Evolutionary conservation across 352 stramenopile species (phyloP), one percentile per base, ranked within the genome.

Genomic region (Blastocystis sp.): DNA sequence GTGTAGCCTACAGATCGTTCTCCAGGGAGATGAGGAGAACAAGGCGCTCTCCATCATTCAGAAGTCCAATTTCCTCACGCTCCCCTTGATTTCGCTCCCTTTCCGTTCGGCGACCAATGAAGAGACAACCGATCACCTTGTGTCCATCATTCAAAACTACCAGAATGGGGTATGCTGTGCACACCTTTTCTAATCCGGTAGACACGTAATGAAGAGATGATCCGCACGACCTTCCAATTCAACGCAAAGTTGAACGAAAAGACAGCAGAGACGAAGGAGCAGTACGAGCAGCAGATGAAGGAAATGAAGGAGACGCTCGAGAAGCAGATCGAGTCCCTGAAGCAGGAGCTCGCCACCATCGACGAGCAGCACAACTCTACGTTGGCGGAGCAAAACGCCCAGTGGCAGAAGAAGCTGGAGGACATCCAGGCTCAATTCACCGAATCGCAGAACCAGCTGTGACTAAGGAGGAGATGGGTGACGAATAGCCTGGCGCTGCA

Each of bases 101-200:
- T 76, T 76, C 65, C 65, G 65, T 9, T 19, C 4, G 52, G 65
- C 65, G 6, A 76, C n/a, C 10, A 38, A 76, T 42, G 21, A n/a
- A 9, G 24, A 76, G 34, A 9, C 52, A 11, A 76, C 24, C n/a
- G 0, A 9, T 38, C 52, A 76, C 34, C 65, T 76, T 57, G 9
- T 28, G 3, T 38, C 17, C 14, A 14, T 76, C 9, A 52, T 76
- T 42, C 11, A n/a, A n/a, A 24, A 69, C 17, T 69, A 38, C 7
- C 7, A 69, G 21, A n/a, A 7, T 14, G 62, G 62, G 34, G 62
- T 69, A 0, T 24, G 24, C 14, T 0, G 28, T 34, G 0, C 28
- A 34, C 28, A n/a, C n/a, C n/a, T n/a, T n/a, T 34, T 34, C 28
- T 34, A 34, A 34, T 0, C 28, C 28, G 28, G 28, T 34, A 34